A percentile compares a stretch with the other conserved stretches of the same genome.
phyloP scores from a whole-genome alignment of 768 basidiomycete genomes.

The Auriscalpium microsporum region DNA sequence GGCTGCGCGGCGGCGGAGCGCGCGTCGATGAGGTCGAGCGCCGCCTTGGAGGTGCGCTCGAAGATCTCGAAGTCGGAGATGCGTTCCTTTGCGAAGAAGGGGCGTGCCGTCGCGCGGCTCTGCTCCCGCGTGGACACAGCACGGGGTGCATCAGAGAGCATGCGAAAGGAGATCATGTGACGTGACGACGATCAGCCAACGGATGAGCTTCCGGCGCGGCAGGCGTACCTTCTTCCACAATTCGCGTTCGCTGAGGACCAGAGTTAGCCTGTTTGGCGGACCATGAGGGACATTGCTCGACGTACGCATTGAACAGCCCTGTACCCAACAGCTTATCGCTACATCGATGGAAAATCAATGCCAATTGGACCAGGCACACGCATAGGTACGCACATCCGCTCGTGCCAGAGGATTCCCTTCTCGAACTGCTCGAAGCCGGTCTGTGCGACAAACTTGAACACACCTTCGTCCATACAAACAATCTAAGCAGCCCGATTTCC shows the following conservation, averaged over 20 bases:
- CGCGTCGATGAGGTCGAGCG: slow-evolving; percentile 11
- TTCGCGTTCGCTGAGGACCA: slow-evolving; percentile 12
- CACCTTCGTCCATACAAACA: slow-evolving; percentile 11
- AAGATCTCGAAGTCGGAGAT: slow-evolving; percentile 29
- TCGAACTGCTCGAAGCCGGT: slow-evolving; percentile 15
- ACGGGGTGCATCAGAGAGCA: not conserved
- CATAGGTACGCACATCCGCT: slow-evolving; percentile 10
- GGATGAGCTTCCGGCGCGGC: too few species aligned
- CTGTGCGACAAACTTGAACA: slow-evolving; percentile 10
- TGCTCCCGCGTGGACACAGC: slow-evolving; percentile 18
- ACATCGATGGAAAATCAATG: slow-evolving; percentile 1
- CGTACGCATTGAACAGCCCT: slow-evolving; percentile 51
- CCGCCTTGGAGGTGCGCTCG: slow-evolving; percentile 21
- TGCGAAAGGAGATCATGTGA: not conserved
- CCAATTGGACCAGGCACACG: not conserved
- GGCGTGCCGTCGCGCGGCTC: slow-evolving; percentile 27
- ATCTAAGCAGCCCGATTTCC: slow-evolving; percentile 3
- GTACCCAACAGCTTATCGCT: slow-evolving; percentile 32
- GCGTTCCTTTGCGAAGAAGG: slow-evolving; percentile 28
- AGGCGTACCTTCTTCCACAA: slow-evolving; percentile 11
- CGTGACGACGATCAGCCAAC: too few species aligned
- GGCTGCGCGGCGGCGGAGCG: not conserved
- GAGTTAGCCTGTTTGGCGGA: not conserved
- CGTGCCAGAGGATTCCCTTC: slow-evolving; percentile 14
- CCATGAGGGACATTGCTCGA: slow-evolving; percentile 10